Evolutionary conservation across 257 asterid genomes (phyloP).

Genomic region (Cordia subcordata): DNA sequence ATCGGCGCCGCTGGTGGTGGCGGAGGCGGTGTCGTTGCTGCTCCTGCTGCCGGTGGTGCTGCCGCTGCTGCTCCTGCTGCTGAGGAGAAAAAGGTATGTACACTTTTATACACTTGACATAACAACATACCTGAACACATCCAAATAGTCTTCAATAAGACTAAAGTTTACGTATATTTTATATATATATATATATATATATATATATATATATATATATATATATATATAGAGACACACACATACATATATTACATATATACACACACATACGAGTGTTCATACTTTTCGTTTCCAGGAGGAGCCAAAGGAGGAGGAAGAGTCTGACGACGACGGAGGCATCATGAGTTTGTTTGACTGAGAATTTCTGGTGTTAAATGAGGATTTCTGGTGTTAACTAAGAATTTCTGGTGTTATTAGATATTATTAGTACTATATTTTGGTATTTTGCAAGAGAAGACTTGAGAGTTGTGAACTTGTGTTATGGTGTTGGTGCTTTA

Average conservation of each 20-base stretch:
- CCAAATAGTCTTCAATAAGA: too few species aligned
- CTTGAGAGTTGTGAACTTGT: too few species aligned
- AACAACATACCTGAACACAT: too few species aligned
- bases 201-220: background rate
- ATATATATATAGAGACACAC: too few species aligned
- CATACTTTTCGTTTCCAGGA: constrained; percentile 24
- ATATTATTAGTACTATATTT: too few species aligned
- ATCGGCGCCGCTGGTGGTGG: constrained; percentile 63
- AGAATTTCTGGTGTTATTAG: background rate
- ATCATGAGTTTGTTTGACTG: constrained; percentile 41
- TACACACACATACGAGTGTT: too few species aligned
- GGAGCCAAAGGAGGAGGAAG: constrained; percentile 55
- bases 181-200: background rate
- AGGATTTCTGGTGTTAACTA: background rate
- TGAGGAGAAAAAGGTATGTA: constrained; percentile 15
- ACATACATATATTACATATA: too few species aligned
- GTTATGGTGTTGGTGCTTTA: background rate
- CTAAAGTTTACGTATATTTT: background rate
- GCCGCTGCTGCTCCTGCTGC: constrained; percentile 45
- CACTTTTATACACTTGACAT: too few species aligned
- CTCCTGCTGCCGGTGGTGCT: constrained; percentile 33
- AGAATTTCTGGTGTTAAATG: constrained; percentile 5
- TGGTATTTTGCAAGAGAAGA: too few species aligned
- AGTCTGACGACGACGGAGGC: constrained; percentile 49
- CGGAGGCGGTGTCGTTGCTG: constrained; percentile 40